These are phyloP conservation scores for Biscogniauxia sp. DNA, from an alignment of 2,329 filamentous ascomycete species.

Conservation along the genomic window DNA sequence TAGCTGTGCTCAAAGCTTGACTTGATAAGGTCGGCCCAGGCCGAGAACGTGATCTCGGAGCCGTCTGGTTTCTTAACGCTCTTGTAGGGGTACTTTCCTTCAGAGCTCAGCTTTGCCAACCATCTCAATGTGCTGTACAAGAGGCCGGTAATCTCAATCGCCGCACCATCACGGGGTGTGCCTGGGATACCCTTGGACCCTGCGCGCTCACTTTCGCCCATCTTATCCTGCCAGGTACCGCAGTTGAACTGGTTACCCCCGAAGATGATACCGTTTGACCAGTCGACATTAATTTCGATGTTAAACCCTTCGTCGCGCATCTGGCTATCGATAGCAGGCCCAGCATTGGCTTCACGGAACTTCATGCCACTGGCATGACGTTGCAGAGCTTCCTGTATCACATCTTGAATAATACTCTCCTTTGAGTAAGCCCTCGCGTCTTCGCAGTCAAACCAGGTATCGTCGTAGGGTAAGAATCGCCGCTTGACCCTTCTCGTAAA, in stretches of 20 bases:
- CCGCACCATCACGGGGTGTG: conserved; percentile 93
- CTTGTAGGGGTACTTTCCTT: conserved; percentile 69
- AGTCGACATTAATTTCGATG: conserved; percentile 87
- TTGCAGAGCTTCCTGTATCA: conserved; percentile 91
- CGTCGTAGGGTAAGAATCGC: conserved; percentile 91
- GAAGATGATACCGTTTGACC: conserved; percentile 86
- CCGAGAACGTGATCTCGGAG: conserved; percentile 62
- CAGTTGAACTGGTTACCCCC: conserved; percentile 94
- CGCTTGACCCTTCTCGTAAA: conserved; percentile 75
- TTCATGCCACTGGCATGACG: conserved; percentile 87
- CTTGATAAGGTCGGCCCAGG: conserved; percentile 80
- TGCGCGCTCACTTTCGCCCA: conserved; percentile 94
- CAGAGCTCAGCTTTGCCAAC: conserved; percentile 65
- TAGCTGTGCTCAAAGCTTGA: conserved; percentile 89
- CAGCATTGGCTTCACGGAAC: conserved; percentile 93
- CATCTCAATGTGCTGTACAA: conserved; percentile 86
- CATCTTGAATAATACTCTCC: conserved; percentile 78
- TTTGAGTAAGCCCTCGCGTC: conserved; percentile 84
- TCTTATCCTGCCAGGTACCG: conserved; percentile 99
- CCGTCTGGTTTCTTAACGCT: conserved; percentile 68
- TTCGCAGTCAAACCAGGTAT: conserved; percentile 84
- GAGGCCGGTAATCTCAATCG: conserved; percentile 91
- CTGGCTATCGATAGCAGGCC: conserved; percentile 81
- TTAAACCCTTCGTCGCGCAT: conserved; percentile 94
- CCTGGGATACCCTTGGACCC: conserved; percentile 91